These are phyloP conservation scores for Stellera chamaejasme DNA, from an alignment of 345 rosid species.

Conservation along the genomic window DNA sequence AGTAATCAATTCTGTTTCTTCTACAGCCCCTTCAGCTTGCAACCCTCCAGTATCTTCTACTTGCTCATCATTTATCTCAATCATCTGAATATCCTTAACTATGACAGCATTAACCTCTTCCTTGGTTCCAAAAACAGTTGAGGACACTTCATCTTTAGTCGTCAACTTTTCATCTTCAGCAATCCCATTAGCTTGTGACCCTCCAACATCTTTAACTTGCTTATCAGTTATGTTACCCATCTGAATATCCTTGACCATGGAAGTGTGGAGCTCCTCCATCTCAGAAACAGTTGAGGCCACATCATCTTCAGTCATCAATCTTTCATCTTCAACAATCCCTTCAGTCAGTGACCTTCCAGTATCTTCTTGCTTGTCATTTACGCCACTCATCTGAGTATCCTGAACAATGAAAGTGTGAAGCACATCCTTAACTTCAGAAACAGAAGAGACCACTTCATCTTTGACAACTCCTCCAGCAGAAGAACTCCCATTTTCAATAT, in stretches of 20 bases:
- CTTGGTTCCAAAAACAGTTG: slow-evolving; percentile 9
- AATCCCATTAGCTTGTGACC: background rate
- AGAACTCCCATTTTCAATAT: slow-evolving; percentile 4
- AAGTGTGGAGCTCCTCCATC: slow-evolving; percentile 5
- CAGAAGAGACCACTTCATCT: slow-evolving; percentile 4
- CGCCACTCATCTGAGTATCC: slow-evolving; percentile 10
- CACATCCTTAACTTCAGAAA: slow-evolving; percentile 6
- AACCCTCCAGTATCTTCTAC: slow-evolving; percentile 11
- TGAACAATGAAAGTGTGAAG: slow-evolving; percentile 1
- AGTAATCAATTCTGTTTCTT: background rate
- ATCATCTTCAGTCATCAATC: slow-evolving; percentile 6
- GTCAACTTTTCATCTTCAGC: background rate
- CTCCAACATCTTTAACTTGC: slow-evolving; percentile 13
- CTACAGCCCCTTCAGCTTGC: background rate
- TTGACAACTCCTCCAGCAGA: slow-evolving; percentile 1
- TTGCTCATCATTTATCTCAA: slow-evolving; percentile 10
- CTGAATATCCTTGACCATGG: slow-evolving; percentile 9
- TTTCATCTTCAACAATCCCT: no score
- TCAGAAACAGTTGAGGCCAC: background rate
- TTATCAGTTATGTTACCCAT: slow-evolving; percentile 10
- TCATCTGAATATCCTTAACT: slow-evolving; percentile 10
- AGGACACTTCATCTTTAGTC: slow-evolving; percentile 6
- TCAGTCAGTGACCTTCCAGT: slow-evolving; percentile 2
- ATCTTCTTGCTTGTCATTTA: slow-evolving; percentile 13
- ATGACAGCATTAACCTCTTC: slow-evolving; percentile 2